A percentile compares a stretch with the other conserved stretches of the same genome.
Evolutionary conservation across 441 rosid genomes (phyloP).

Genomic region (Adansonia rubrostipa): DNA sequence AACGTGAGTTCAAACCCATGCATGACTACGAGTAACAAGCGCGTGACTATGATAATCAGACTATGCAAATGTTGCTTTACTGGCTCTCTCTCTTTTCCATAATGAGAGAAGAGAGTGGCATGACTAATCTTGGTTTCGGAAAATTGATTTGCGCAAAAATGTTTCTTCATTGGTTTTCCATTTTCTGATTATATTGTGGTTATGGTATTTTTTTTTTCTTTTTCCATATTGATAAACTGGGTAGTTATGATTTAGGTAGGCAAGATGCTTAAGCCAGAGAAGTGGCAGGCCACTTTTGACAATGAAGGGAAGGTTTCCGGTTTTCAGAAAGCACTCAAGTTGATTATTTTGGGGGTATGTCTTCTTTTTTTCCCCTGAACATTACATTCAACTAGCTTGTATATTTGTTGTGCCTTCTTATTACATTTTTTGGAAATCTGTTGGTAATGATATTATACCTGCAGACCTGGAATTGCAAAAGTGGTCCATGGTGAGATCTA

Average conservation of each 20-base stretch:
- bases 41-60: no score
- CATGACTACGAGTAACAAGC: neutral
- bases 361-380: neutral
- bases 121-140: neutral
- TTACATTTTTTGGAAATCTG: neutral
- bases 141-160: neutral
- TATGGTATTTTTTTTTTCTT: neutral
- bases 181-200: neutral
- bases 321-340: constrained; percentile 81
- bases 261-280: constrained; percentile 91
- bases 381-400: neutral
- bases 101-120: neutral
- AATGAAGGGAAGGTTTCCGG: constrained; percentile 77
- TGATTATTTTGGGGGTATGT: constrained; percentile 86
- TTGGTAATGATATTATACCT: neutral
- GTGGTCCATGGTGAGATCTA: constrained; percentile 11
- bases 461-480: neutral
- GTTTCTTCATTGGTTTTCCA: neutral
- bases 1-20: neutral
- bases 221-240: constrained; percentile 18
- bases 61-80: neutral
- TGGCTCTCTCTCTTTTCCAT: neutral
- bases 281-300: constrained; percentile 82
- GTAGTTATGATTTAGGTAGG: constrained; percentile 54
- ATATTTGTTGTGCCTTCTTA: neutral